Base-by-base conservation (phyloP, 371 early-diverging fungal species). In the Rhizopus arrhizus region DNA sequence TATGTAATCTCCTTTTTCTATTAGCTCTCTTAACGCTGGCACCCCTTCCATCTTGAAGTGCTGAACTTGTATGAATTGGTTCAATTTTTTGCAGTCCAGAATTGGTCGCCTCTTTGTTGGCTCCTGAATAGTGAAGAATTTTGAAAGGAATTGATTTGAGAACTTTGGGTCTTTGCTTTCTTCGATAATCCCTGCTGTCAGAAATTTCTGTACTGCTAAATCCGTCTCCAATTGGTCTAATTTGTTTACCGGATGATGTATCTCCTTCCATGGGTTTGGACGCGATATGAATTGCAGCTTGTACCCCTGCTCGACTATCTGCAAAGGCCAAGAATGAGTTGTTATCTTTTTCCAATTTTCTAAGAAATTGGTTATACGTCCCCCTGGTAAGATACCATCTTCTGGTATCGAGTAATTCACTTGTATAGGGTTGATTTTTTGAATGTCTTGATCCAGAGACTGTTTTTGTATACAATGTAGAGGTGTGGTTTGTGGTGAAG, bases 11-110 rank as follows among this genome's bases (percentile, higher is more conserved):
- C n/a, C n/a, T n/a, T n/a, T n/a, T n/a, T 64, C 55, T 0, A 58
- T 58, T 4, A 64, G 0, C 11, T 64, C 54, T 5, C 59, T 22
- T 5, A 56, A 16, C 8, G 56, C 51, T n/a, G 59, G 59, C 0
- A 51, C 52, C 0, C 59, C 59, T 13, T 59, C 59, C 59, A 59
- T 59, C 29, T 50, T 62, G 56, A 56, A 62, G 35, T 56, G 62
- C 34, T 42, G n/a, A 11, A 13, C 29, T 50, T 48, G 49, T 9
- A 58, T 15, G 11, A 22, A 49, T 29, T 41, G 4, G 59, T 58
- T 55, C 45, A n/a, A n/a, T n/a, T n/a, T n/a, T n/a, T n/a, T n/a
- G n/a, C n/a, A n/a, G n/a, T n/a, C n/a, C n/a, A n/a, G n/a, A n/a
- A n/a, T n/a, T n/a, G n/a, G n/a, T n/a, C n/a, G n/a, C n/a, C n/a